Percentiles rank a stretch among this genome's conserved stretches.
phyloP scores from a whole-genome alignment of 352 stramenopile genomes.

The Pythium oligandrum region DNA sequence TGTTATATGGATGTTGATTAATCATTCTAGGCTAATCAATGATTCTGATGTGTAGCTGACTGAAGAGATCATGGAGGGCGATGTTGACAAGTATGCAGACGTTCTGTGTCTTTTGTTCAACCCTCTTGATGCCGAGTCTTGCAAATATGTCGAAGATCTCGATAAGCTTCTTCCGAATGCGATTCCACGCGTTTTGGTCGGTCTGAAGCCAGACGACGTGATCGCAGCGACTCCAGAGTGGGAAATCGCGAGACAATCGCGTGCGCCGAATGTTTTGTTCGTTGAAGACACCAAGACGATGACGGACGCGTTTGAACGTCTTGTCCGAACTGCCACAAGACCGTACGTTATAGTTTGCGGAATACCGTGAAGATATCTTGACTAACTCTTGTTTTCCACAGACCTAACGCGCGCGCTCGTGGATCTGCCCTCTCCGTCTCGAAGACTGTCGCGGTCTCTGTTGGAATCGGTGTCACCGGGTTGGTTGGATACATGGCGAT shows the following conservation, averaged over 20 bases:
- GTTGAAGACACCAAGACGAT: constrained; percentile 21
- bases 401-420: constrained; percentile 10
- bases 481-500: too few relatives aligned
- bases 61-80: constrained; percentile 47
- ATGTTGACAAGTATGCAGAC: constrained; percentile 69
- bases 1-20: background rate
- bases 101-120: constrained; percentile 69
- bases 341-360: constrained; percentile 12
- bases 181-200: constrained; percentile 62
- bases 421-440: too few relatives aligned
- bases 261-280: constrained; percentile 4
- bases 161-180: constrained; percentile 43
- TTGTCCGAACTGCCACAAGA: constrained; percentile 17
- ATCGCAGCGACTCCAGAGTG: constrained; percentile 7
- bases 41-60: constrained; percentile 39
- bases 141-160: constrained; percentile 41
- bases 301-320: constrained; percentile 31
- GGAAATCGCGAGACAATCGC: constrained; percentile 4
- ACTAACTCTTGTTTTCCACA: background rate
- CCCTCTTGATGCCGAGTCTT: constrained; percentile 40
- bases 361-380: too few relatives aligned
- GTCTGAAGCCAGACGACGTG: constrained; percentile 26
- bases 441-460: too few relatives aligned
- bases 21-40: background rate
- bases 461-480: too few relatives aligned